These are phyloP conservation scores for Claviceps sorghi DNA, from an alignment of 2,329 filamentous ascomycete species.

Conservation along the genomic window DNA sequence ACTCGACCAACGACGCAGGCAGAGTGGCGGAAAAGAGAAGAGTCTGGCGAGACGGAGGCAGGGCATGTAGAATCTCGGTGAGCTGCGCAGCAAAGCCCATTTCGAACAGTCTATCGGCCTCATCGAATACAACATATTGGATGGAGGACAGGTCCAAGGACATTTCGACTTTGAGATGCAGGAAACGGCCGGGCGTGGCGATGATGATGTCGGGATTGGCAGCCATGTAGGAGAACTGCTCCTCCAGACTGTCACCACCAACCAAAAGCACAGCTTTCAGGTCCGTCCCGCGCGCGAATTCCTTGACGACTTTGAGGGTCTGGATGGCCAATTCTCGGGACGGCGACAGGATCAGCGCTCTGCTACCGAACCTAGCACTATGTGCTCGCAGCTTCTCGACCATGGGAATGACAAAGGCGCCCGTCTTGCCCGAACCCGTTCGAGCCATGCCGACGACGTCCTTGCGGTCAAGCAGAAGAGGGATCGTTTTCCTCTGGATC, in stretches of 20 bases:
- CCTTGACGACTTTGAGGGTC: conserved; percentile 91
- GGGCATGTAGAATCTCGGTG: conserved; percentile 78
- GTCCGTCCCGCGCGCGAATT: conserved; percentile 80
- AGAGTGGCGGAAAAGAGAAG: conserved; percentile 90
- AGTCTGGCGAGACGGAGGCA: conserved; percentile 76
- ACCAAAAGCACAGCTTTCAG: conserved; percentile 81
- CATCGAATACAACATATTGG: conserved; percentile 90
- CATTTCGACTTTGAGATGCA: conserved; percentile 98
- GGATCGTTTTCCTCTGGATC: conserved; percentile 94
- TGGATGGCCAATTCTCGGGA: conserved; percentile 90
- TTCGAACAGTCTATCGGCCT: conserved; percentile 92
- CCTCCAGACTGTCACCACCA: conserved; percentile 88
- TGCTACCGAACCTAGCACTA: conserved; percentile 70
- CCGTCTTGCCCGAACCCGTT: conserved; percentile 97
- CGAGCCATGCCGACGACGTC: conserved; percentile 99
- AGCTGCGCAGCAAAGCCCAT: conserved; percentile 96
- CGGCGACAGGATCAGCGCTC: conserved; percentile 79
- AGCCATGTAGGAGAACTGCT: conserved; percentile 87
- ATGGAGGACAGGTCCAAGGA: conserved; percentile 77
- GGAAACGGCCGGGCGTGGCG: conserved; percentile 86
- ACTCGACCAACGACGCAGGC: conserved; percentile 88
- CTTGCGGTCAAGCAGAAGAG: conserved; percentile 72
- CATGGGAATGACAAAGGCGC: conserved; percentile 96
- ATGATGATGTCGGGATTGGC: conserved; percentile 95
- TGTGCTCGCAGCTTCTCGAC: conserved; percentile 85